Evolutionary conservation across 2,329 filamentous ascomycete genomes (phyloP), one percentile per base, ranked within the genome.

Genomic region (Xylariaceae sp.): DNA sequence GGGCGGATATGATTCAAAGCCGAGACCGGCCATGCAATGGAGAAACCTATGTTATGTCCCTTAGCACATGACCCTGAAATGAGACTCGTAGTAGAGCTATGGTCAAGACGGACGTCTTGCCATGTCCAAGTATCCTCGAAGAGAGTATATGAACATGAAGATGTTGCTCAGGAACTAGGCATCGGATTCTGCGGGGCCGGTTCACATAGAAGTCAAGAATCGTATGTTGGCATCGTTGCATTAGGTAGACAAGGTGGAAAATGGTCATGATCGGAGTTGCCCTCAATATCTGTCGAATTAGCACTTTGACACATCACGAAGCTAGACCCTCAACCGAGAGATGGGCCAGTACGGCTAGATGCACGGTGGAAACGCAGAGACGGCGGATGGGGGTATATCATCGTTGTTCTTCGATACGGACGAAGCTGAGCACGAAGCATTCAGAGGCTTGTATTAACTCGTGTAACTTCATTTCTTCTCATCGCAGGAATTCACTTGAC

Each of bases 381-480:
- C 35, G 44, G 53, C 45, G 35, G 45, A 51, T 30, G 15, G 53
- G 45, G 51, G 53, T 18, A 15, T 39, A 35, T 56, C 54, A 55
- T 58, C 44, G 59, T 59, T 34, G 42, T 58, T 48, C 34, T 55
- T 55, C 56, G 56, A 51, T 23, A 34, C 47, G 34, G 37, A 34
- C 39, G 53, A 18, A 53, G 51, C 52, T 58, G 48, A 56, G 54
- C 54, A 52, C 58, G 55, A 58, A 58, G 49, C 56, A 63, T 57
- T 53, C 59, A 57, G 42, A 54, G 51, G 59, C 56, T 58, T 55
- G 51, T 63, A 63, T 63, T 58, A 61, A 58, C 61, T 55, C 57
- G 48, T 55, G 51, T 57, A 58, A 44, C 61, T 57, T 63, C 59
- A 54, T 59, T 61, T 30, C 50, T 52, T 57, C 54, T 57, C 56